Evolutionary conservation across 768 basidiomycete species (phyloP).

Genomic region (Boletus reticuloceps): DNA sequence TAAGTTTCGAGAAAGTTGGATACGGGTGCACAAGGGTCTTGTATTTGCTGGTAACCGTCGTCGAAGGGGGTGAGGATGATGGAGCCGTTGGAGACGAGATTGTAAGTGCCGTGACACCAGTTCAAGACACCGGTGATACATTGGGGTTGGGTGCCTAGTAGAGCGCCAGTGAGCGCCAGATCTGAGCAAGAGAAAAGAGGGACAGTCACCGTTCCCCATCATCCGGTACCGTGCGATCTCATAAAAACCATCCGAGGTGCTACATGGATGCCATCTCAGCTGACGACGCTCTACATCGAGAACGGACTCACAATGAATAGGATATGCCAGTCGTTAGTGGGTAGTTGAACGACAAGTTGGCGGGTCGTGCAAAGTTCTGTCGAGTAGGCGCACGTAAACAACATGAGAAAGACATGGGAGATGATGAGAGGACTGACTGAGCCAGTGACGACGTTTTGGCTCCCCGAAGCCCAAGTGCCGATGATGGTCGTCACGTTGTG

Average conservation of each 20-base stretch:
- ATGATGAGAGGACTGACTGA: conserved; percentile 52
- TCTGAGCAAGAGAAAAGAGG: not conserved
- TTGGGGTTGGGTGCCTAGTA: conserved; percentile 70
- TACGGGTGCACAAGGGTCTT: conserved; percentile 86
- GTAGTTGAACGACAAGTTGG: conserved; percentile 78
- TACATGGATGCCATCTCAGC: conserved; percentile 26
- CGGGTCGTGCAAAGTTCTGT: conserved; percentile 84
- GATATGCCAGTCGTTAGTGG: conserved; percentile 84
- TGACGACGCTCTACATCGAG: not conserved
- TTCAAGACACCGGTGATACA: conserved; percentile 88
- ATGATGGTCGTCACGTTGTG: conserved; percentile 69
- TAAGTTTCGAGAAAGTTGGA: conserved; percentile 88
- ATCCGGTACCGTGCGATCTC: conserved; percentile 93
- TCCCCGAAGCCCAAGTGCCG: conserved; percentile 89
- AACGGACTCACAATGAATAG: conserved; percentile 73
- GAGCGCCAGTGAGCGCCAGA: not conserved
- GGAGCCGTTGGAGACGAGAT: conserved; percentile 71
- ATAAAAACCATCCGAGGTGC: conserved; percentile 72
- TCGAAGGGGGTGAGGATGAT: conserved; percentile 69
- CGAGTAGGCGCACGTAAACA: not conserved
- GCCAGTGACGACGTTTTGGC: conserved; percentile 74
- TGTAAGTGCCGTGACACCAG: conserved; percentile 87
- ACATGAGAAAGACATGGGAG: not conserved
- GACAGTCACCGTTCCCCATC: conserved; percentile 66
- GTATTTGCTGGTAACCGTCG: conserved; percentile 93